Conservation (phyloP, 2,329 filamentous ascomycete genomes). For the Fusarium camptoceras region DNA sequence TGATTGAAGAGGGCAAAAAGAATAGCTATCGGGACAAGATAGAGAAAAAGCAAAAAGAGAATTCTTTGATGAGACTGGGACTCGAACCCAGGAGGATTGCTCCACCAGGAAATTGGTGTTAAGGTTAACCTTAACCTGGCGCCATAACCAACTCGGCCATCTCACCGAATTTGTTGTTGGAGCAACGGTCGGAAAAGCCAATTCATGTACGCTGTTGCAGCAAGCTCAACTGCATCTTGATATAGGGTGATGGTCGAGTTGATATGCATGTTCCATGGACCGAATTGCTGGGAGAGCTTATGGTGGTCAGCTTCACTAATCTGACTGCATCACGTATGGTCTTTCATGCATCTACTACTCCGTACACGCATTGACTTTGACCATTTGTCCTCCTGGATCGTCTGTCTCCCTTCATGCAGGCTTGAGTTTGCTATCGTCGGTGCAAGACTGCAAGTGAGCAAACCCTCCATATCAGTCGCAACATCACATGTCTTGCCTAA, state of each 20-base stretch:
- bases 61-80: constrained; percentile 46
- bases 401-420: neutral
- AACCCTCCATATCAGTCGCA: neutral
- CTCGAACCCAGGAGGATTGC: constrained; percentile 48
- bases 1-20: neutral
- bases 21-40: neutral
- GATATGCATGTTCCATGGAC: constrained; percentile 8
- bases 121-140: constrained; percentile 48
- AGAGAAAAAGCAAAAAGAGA: neutral
- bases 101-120: constrained; percentile 47
- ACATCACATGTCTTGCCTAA: neutral
- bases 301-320: neutral
- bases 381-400: neutral
- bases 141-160: constrained; percentile 49
- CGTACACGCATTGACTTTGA: neutral
- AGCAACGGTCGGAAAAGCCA: accelerated
- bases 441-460: neutral
- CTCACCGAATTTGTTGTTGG: constrained; percentile 38
- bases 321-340: neutral
- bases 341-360: neutral
- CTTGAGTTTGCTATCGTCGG: neutral
- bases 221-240: accelerated
- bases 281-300: neutral
- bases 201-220: accelerated
- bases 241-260: neutral